A percentile compares a stretch with the other conserved stretches of the same genome.
These are phyloP conservation scores for Aspergillus hortae DNA, from an alignment of 2,329 filamentous ascomycete species.

Conservation along the genomic window DNA sequence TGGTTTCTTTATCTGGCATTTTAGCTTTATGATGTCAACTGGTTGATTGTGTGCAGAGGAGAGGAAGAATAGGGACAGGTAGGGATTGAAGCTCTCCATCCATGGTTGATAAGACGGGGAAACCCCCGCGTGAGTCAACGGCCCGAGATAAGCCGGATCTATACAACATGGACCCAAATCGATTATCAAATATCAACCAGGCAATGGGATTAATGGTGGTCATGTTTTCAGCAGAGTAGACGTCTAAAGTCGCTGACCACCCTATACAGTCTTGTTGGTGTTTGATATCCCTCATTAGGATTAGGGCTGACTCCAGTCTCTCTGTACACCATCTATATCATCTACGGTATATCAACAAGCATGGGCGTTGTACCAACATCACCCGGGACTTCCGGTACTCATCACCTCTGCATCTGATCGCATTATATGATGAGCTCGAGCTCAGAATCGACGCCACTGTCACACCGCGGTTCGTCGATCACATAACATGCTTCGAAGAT, in stretches of 20 bases:
- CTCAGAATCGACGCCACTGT: background rate
- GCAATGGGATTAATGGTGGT: too few species aligned
- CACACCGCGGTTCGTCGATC: background rate
- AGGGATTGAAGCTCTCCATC: background rate
- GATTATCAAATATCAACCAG: too few species aligned
- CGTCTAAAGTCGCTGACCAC: too few species aligned
- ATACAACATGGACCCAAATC: too few species aligned
- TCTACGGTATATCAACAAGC: too few species aligned
- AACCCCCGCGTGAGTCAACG: background rate
- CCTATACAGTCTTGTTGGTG: too few species aligned
- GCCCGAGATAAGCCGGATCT: background rate
- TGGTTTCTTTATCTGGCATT: constrained; percentile 29
- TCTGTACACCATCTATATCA: too few species aligned
- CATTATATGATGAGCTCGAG: background rate
- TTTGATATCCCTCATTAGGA: too few species aligned
- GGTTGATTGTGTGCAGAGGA: background rate
- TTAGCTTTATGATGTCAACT: background rate
- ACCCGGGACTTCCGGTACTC: background rate
- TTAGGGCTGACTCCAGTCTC: too few species aligned
- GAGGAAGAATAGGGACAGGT: background rate
- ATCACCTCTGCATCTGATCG: background rate
- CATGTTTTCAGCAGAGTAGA: too few species aligned
- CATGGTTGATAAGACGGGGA: background rate
- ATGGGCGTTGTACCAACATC: background rate
- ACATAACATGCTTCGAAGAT: background rate